phyloP scores from a whole-genome alignment of 1,139 yeast genomes.

The Candida dubliniensis region DNA sequence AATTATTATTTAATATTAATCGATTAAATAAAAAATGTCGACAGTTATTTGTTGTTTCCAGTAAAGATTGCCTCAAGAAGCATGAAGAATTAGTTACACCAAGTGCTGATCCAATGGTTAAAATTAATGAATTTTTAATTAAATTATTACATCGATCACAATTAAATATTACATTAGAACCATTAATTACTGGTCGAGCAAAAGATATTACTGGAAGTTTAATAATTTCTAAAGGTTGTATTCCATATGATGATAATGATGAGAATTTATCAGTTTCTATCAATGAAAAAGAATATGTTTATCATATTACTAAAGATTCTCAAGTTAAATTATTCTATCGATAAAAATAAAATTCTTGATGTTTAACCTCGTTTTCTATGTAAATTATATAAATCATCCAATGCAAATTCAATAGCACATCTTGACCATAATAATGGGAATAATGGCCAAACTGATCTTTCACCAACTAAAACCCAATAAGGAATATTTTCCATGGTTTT shows the following conservation, averaged over 20 bases:
- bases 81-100: conserved; percentile 26
- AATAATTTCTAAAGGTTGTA: conserved; percentile 54
- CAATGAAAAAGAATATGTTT: conserved; percentile 64
- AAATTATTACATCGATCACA: conserved; percentile 53
- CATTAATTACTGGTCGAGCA: conserved; percentile 79
- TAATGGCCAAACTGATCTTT: conserved; percentile 91
- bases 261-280: conserved; percentile 26
- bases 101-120: conserved; percentile 25
- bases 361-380: conserved; percentile 36
- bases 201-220: conserved; percentile 78
- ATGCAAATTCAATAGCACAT: conserved; percentile 84
- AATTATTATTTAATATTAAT: conserved; percentile 35
- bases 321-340: conserved; percentile 45
- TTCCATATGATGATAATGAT: conserved; percentile 25
- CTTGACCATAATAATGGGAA: conserved; percentile 84
- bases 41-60: conserved; percentile 34
- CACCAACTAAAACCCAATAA: conserved; percentile 91
- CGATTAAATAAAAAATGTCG: conserved; percentile 35
- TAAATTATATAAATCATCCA: conserved; percentile 70
- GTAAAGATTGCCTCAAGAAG: conserved; percentile 19
- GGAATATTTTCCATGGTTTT: conserved; percentile 70
- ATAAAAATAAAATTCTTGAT: conserved; percentile 17
- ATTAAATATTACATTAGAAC: conserved; percentile 54
- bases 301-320: conserved; percentile 58
- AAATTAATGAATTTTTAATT: conserved; percentile 45